A percentile compares a stretch with the other conserved stretches of the same genome.
Evolutionary conservation across 208 protist genomes (phyloP).

Genomic region (Trichomonas tenax): DNA sequence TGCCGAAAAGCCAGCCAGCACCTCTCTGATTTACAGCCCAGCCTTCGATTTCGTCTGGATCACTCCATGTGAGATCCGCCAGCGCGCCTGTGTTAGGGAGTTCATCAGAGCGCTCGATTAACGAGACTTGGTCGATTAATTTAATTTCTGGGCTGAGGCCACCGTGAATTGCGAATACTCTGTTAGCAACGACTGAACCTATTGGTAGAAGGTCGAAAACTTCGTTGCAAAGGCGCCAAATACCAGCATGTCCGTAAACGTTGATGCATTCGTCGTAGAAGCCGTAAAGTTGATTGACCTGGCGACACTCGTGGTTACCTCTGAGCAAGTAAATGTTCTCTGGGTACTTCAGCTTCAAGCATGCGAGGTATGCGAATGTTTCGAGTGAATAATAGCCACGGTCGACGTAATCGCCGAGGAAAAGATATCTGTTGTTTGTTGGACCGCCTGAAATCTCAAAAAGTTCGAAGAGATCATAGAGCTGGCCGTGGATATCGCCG

Average conservation of each 20-base stretch:
- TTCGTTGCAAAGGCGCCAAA: slow-evolving; percentile 62
- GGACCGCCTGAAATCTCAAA: not conserved
- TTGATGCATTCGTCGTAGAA: slow-evolving; percentile 68
- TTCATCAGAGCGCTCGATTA: slow-evolving; percentile 61
- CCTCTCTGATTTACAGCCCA: slow-evolving; percentile 64
- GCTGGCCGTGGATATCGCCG: slow-evolving; percentile 20
- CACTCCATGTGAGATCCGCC: slow-evolving; percentile 69
- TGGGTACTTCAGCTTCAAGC: slow-evolving; percentile 48
- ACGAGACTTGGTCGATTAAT: slow-evolving; percentile 51
- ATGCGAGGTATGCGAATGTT: not conserved
- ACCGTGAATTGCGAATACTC: not conserved
- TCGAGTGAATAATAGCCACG: slow-evolving; percentile 18
- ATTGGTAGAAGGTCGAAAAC: slow-evolving; percentile 67
- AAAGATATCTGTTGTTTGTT: not conserved
- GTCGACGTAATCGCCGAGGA: slow-evolving; percentile 20
- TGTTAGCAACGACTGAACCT: slow-evolving; percentile 44
- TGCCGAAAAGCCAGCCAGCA: slow-evolving; percentile 67
- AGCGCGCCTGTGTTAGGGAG: slow-evolving; percentile 64
- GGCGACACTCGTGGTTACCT: slow-evolving; percentile 74
- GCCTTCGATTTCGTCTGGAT: slow-evolving; percentile 62
- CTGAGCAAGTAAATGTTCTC: slow-evolving; percentile 64
- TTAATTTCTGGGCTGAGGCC: slow-evolving; percentile 11
- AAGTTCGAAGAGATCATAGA: slow-evolving; percentile 24
- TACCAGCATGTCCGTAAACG: slow-evolving; percentile 66
- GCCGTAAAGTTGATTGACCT: slow-evolving; percentile 76